Evolutionary conservation across 257 asterid genomes (phyloP).

Genomic region (Ocimum tenuiflorum): DNA sequence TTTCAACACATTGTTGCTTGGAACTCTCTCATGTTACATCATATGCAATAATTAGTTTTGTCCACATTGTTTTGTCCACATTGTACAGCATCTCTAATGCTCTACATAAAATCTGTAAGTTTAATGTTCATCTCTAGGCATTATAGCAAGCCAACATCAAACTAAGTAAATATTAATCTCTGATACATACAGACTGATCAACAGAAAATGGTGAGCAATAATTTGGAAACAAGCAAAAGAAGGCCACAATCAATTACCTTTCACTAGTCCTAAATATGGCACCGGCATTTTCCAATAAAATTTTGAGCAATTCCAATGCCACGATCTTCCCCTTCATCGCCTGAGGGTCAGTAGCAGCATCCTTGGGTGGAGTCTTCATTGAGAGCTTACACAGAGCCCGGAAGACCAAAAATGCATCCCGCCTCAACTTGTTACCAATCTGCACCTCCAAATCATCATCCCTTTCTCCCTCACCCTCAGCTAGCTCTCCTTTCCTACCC

Average conservation of each 20-base stretch:
- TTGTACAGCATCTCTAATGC: conserved; percentile 12
- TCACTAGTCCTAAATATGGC: conserved; percentile 95
- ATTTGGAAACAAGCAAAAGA: conserved; percentile 1
- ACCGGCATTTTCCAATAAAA: conserved; percentile 96
- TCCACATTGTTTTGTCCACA: not conserved
- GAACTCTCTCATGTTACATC: not conserved
- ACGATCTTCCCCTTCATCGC: conserved; percentile 94
- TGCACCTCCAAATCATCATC: conserved; percentile 96
- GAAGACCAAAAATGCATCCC: conserved; percentile 94
- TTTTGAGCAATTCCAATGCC: conserved; percentile 94
- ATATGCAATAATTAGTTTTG: not conserved
- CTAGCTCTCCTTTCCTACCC: conserved; percentile 96
- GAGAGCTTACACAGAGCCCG: conserved; percentile 93
- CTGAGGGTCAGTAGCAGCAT: conserved; percentile 75
- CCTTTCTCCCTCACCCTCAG: conserved; percentile 81
- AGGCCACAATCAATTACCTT: conserved; percentile 48
- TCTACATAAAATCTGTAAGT: not conserved
- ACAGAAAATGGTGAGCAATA: not conserved
- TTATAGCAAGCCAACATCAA: not conserved
- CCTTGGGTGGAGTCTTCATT: conserved; percentile 98
- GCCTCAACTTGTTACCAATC: conserved; percentile 88
- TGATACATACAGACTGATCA: not conserved
- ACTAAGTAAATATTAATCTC: not conserved
- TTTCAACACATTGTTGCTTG: not conserved
- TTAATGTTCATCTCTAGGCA: conserved; percentile 13